phyloP scores from a whole-genome alignment of 139 green algal species.

The Monoraphidium neglectum region DNA sequence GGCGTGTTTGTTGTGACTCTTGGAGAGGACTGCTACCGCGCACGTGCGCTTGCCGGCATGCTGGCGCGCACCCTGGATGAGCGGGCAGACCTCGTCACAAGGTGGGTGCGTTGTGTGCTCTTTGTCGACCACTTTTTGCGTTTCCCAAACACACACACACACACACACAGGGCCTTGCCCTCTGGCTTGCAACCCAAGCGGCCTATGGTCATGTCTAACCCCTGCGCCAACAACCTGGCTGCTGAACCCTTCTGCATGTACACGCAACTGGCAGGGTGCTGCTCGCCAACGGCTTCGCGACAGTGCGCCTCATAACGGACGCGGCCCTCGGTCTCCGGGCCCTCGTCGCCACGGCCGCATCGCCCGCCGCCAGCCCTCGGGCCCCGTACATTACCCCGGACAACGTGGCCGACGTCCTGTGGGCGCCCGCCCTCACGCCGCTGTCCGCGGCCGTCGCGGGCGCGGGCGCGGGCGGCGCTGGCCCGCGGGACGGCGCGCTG shows the following conservation, averaged over 20 bases:
- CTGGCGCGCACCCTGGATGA: too few species aligned
- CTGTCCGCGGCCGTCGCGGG: background rate
- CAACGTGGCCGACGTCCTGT: background rate
- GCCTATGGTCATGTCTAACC: background rate
- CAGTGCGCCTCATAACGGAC: background rate
- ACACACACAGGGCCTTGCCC: background rate
- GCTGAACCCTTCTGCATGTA: background rate
- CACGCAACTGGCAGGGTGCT: slow-evolving; percentile 2
- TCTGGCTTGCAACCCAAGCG: background rate
- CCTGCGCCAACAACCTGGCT: background rate
- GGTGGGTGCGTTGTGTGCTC: slow-evolving; percentile 7
- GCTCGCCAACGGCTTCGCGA: slow-evolving; percentile 7
- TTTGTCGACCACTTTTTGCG: slow-evolving; percentile 25
- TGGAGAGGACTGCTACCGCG: too few species aligned
- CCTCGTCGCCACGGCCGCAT: background rate
- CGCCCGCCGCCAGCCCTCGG: background rate
- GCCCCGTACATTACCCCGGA: too few species aligned
- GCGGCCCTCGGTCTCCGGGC: background rate
- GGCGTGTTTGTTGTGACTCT: too few species aligned
- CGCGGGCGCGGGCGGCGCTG: background rate
- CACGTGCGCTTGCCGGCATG: too few species aligned
- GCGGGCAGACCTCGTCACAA: too few species aligned
- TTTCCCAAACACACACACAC: background rate
- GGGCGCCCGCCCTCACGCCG: background rate
- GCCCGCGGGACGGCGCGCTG: background rate